Percentiles rank a stretch among this genome's conserved stretches.
These are phyloP conservation scores for Alternaria sp. DNA, from an alignment of 2,329 filamentous ascomycete species.

Conservation along the genomic window DNA sequence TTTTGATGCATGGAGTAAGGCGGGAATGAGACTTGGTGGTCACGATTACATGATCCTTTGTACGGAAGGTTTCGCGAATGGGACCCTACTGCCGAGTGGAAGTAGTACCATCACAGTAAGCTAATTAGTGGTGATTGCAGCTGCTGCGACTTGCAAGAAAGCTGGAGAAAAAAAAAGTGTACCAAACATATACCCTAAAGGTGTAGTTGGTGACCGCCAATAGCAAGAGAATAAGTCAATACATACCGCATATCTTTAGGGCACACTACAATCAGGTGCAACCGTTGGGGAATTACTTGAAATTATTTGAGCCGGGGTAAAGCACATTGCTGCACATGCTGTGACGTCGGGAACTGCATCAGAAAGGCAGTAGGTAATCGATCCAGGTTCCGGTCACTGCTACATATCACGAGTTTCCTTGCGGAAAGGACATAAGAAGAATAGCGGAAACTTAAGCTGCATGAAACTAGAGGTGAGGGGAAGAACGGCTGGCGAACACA, in stretches of 20 bases:
- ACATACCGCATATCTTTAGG: not conserved
- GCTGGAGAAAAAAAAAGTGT: not conserved
- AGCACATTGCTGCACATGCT: not conserved
- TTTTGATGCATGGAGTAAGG: conserved; percentile 39
- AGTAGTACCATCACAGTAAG: conserved; percentile 16
- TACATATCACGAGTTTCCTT: not conserved
- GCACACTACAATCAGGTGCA: not conserved
- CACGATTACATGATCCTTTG: conserved; percentile 18
- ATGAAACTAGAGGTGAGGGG: not conserved
- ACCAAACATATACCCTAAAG: not conserved
- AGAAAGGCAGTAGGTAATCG: not conserved
- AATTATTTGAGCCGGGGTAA: not conserved
- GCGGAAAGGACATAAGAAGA: not conserved
- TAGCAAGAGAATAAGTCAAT: not conserved
- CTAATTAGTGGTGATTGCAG: not conserved
- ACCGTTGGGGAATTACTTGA: not conserved
- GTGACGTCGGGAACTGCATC: not conserved
- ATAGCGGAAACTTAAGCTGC: not conserved
- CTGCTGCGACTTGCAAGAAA: not conserved
- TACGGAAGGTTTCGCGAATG: conserved; percentile 17
- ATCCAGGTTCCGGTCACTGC: not conserved
- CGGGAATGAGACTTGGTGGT: conserved; percentile 15
- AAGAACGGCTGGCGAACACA: not conserved
- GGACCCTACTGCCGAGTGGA: conserved; percentile 16
- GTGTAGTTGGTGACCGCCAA: not conserved